Percentiles rank a stretch among this genome's conserved stretches.
These are phyloP conservation scores for Fusarium nelsonii DNA, from an alignment of 2,329 filamentous ascomycete species.

Conservation along the genomic window DNA sequence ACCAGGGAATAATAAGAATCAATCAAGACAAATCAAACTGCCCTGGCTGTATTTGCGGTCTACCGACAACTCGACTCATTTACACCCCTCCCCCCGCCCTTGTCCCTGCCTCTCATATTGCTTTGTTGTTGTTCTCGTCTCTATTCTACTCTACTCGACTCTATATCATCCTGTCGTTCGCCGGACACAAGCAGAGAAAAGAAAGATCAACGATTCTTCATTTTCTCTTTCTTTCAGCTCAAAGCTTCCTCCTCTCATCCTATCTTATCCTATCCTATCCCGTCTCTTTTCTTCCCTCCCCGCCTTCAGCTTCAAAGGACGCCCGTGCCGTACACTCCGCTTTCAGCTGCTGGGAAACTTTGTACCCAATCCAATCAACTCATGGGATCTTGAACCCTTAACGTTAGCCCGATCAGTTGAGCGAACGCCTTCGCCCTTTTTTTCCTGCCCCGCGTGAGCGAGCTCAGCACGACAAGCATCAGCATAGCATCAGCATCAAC, in stretches of 20 bases:
- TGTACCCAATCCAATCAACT: conserved; percentile 17
- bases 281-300: conserved; percentile 12
- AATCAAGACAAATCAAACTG: conserved; percentile 4
- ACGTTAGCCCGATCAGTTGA: conserved; percentile 17
- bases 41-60: conserved; percentile 3
- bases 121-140: conserved; percentile 22
- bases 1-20: conserved; percentile 5
- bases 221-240: not conserved
- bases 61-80: not conserved
- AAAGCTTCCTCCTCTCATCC: not conserved
- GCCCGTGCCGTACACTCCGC: conserved; percentile 38
- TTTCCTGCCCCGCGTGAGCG: conserved; percentile 34
- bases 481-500: conserved; percentile 27
- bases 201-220: not conserved
- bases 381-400: conserved; percentile 13
- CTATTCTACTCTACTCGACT: not conserved
- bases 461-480: conserved; percentile 29
- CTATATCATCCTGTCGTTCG: conserved; percentile 20
- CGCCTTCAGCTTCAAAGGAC: conserved; percentile 37
- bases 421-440: conserved; percentile 8
- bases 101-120: conserved; percentile 18
- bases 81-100: conserved; percentile 15
- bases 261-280: not conserved
- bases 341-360: conserved; percentile 26
- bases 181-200: conserved; percentile 6